phyloP scores from a whole-genome alignment of 306 rosid genomes.

The Prunus mira region DNA sequence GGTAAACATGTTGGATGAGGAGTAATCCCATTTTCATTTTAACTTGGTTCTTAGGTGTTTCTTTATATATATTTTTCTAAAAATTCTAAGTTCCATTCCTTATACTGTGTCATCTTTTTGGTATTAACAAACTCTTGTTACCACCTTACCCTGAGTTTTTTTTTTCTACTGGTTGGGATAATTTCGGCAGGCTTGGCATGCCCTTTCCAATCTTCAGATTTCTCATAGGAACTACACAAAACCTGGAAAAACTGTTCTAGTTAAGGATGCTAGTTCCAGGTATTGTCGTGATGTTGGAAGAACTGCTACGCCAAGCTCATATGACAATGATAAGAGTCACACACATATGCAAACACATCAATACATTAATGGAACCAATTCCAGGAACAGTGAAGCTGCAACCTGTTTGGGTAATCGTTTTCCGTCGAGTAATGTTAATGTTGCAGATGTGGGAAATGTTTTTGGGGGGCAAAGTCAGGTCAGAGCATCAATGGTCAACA shows the following conservation, averaged over 20 bases:
- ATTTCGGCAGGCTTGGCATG: constrained; percentile 67
- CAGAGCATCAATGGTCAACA: constrained; percentile 34
- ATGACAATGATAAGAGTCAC: constrained; percentile 22
- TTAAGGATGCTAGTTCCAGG: constrained; percentile 28
- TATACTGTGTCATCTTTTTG: background rate
- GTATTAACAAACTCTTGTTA: background rate
- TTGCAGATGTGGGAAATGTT: constrained; percentile 28
- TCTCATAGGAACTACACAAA: constrained; percentile 53
- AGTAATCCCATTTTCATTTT: constrained; percentile 17
- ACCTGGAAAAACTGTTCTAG: constrained; percentile 57
- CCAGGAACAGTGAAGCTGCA: constrained; percentile 28
- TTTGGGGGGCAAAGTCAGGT: constrained; percentile 31
- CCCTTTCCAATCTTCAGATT: constrained; percentile 60
- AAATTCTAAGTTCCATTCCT: background rate
- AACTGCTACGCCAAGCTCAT: constrained; percentile 29
- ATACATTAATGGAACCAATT: constrained; percentile 17
- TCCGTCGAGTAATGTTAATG: constrained; percentile 27
- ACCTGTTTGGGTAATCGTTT: constrained; percentile 14
- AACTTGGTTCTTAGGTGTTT: background rate
- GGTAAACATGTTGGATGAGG: constrained; percentile 39
- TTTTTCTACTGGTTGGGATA: constrained; percentile 21
- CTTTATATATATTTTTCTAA: background rate
- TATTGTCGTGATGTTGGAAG: constrained; percentile 30
- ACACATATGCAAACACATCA: constrained; percentile 19
- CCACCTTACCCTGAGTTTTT: background rate